Evolutionary conservation across 208 protist genomes (phyloP).

Genomic region (Trypanosoma caninum): DNA sequence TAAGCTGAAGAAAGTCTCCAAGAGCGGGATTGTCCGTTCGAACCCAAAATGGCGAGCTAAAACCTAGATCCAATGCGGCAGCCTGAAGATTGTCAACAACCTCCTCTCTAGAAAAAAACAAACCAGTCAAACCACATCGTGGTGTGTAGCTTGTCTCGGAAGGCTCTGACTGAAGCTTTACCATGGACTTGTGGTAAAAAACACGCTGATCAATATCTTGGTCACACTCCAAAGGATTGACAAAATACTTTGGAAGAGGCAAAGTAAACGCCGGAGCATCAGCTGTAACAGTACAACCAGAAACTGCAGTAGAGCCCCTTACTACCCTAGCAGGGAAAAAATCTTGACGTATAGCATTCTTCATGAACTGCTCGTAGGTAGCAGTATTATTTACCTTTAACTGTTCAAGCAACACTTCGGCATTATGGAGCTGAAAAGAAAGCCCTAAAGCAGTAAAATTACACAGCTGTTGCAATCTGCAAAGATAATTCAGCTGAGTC

Average conservation of each 20-base stretch:
- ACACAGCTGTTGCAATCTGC: conserved; percentile 60
- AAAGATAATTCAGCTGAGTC: conserved; percentile 36
- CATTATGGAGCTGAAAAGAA: conserved; percentile 85
- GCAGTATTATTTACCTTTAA: conserved; percentile 42
- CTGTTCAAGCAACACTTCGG: conserved; percentile 55
- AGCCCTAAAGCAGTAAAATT: conserved; percentile 43
- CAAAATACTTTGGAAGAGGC: conserved; percentile 71
- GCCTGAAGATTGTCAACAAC: conserved; percentile 88
- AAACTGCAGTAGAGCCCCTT: neutral
- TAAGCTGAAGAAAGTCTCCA: conserved; percentile 57
- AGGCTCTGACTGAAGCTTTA: conserved; percentile 19
- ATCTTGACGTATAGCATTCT: conserved; percentile 45
- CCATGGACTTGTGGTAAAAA: conserved; percentile 64
- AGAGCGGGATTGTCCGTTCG: conserved; percentile 56
- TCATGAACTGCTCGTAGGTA: conserved; percentile 53
- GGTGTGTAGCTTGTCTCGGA: conserved; percentile 31
- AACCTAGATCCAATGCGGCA: conserved; percentile 61
- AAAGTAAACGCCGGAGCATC: conserved; percentile 36
- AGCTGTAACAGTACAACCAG: conserved; percentile 10
- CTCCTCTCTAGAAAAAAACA: conserved; percentile 85
- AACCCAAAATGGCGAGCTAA: conserved; percentile 87
- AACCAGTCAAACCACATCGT: conserved; percentile 68
- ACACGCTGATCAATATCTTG: conserved; percentile 51
- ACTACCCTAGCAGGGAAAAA: conserved; percentile 57
- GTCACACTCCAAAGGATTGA: conserved; percentile 40